Base-by-base conservation (phyloP, 208 protist genomes). In the Leptomonas seymouri region DNA sequence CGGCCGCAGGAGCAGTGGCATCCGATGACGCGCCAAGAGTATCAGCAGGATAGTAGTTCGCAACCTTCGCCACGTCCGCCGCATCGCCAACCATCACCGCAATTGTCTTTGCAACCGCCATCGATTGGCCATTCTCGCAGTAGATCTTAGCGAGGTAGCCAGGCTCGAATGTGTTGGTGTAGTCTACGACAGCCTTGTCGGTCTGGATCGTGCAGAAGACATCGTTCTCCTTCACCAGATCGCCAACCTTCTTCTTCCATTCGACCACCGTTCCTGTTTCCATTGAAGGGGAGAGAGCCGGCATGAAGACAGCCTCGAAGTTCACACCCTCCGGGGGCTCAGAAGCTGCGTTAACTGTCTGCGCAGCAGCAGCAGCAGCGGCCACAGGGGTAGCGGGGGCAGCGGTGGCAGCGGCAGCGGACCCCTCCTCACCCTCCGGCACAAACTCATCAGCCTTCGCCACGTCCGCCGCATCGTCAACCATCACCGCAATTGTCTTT, bases 121-220 rank as follows among this genome's bases (percentile, higher is more conserved):
- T 81, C 16, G 89, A 82, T 25, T 86, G 74, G 30, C 96, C 96
- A 55, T 85, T 93, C 44, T 83, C 48, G 41, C 89, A 77, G 39
- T 98, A 89, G 60, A 99, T 97, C 81, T 98, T 98, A 11, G 97
- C 98, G 20, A 99, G 73, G 73, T 97, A 97, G 66, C 97, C 98
- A 4, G 71, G 57, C 28, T 98, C 97, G 39, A 99, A 98, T 31
- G 81, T 85, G 67, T 92, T 90, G 51, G 98, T 98, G 76, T 98
- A 98, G 79, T 98, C 97, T 68, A 99, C 93, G 0, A 98, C 97
- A 16, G 98, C 97, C 89, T 99, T 99, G 85, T 99, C 98, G 5
- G 98, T 99, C 87, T 99, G 96, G 34, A 99, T 87, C 27, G 94
- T 87, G 71, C 85, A 93, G 74, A 99, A 85, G 28, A 98, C 84